Base-by-base conservation (phyloP, 2,329 filamentous ascomycete species). In the Coniochaeta prunicola region DNA sequence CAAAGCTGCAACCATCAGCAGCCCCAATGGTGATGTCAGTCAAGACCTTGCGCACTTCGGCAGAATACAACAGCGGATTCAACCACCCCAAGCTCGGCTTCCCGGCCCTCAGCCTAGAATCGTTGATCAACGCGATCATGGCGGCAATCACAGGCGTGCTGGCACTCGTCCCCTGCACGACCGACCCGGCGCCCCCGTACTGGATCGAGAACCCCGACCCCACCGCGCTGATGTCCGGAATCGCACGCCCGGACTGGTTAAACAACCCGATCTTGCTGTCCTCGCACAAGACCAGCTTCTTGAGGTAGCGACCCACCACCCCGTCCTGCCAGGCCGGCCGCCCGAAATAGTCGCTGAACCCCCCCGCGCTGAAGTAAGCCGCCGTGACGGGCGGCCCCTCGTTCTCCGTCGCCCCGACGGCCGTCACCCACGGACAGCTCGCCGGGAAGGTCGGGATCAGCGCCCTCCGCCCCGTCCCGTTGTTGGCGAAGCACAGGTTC, bases 401-500 rank as follows among this genome's bases (percentile, higher is more conserved):
- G 63, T 73, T 67, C 8, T 73, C 40, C 0, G 82, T 85, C 1
- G 78, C 82, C 19, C 83, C 83, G 9, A 85, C 81, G 0, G 78
- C 69, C 0, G 83, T 85, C 42, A 85, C 79, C 60, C 79, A 85
- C 0, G 82, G 83, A 64, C 83, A 71, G 4, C 65, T 66, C 0
- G 67, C 70, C 1, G 70, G 70, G 63, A 64, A 64, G 40, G 48
- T 63, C 6, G 63, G 59, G 31, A 58, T 34, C 12, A 58, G 21
- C 57, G 26, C 45, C 10, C 79, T 78, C 1, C 74, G 78, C 60
- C 81, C 77, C 48, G 72, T 76, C 24, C 84, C 85, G 59, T 88
- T 83, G 66, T 86, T 85, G 59, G 77, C 77, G 57, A 76, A 71
- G 71, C 86, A 89, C 21, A 63, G 67, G 60, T 84, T 86, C 59